Conservation (phyloP, 768 basidiomycete species). For the Xerocomellus intermedius region DNA sequence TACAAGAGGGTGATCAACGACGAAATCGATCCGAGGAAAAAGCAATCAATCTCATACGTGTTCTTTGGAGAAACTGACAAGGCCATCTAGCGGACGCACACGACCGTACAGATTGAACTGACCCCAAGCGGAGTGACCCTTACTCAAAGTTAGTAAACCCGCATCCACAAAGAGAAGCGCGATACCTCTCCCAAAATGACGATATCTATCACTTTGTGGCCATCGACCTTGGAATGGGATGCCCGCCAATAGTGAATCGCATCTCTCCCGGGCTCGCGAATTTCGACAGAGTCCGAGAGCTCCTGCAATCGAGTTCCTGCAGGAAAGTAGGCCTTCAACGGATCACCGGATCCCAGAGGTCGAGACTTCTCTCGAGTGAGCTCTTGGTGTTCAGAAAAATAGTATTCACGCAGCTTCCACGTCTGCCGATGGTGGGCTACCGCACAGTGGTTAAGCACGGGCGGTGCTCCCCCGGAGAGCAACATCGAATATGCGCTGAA, state of each 20-base stretch:
- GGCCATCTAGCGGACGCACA: conserved; percentile 78
- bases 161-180: not conserved
- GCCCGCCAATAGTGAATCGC: conserved; percentile 30
- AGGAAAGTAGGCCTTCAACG: conserved; percentile 62
- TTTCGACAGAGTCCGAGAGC: conserved; percentile 43
- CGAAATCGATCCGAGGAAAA: not conserved
- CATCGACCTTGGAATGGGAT: conserved; percentile 22
- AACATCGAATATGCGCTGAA: conserved; percentile 82
- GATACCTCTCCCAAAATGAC: conserved; percentile 73
- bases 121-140: conserved; percentile 94
- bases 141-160: conserved; percentile 5
- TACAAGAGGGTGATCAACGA: not conserved
- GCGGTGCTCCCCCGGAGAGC: conserved; percentile 64
- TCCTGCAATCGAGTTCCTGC: conserved; percentile 50
- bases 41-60: conserved; percentile 53
- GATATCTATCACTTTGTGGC: conserved; percentile 48
- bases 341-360: conserved; percentile 56
- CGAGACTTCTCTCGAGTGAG: not conserved
- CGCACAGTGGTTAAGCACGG: conserved; percentile 65
- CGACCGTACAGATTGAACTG: conserved; percentile 79
- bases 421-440: conserved; percentile 87
- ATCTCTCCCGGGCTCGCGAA: conserved; percentile 43
- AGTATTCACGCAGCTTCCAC: conserved; percentile 82
- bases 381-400: conserved; percentile 43
- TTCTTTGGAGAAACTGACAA: conserved; percentile 80